phyloP scores from a whole-genome alignment of 306 rosid genomes.

The Ormosia emarginata region DNA sequence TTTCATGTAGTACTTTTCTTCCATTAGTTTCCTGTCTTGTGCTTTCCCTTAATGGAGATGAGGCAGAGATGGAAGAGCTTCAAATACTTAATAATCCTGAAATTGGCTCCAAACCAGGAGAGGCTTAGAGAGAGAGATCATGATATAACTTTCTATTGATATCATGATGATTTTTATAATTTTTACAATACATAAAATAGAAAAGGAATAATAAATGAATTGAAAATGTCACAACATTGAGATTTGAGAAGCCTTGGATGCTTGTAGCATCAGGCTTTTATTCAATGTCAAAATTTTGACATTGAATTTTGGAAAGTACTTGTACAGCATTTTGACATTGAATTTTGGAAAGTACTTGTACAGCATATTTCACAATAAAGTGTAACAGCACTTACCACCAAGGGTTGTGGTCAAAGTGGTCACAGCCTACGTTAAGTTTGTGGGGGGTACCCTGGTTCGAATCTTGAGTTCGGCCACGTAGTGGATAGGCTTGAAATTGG shows the following conservation, averaged over 20 bases:
- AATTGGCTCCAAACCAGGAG: background rate
- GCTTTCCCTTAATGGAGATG: background rate
- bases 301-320: background rate
- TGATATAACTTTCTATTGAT: background rate
- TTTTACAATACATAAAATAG: background rate
- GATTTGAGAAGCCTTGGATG: background rate
- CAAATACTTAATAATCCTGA: background rate
- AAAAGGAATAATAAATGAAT: background rate
- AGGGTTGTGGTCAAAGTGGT: too few species aligned
- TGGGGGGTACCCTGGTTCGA: too few species aligned
- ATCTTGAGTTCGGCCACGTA: too few species aligned
- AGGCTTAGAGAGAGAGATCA: background rate
- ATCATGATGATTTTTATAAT: background rate
- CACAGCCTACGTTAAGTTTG: too few species aligned
- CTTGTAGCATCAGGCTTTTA: background rate
- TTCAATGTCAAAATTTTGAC: background rate
- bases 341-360: background rate
- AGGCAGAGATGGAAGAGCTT: background rate
- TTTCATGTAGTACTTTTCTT: background rate
- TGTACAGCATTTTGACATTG: background rate
- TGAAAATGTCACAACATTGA: background rate
- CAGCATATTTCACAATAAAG: too few species aligned
- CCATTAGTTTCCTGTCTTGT: background rate
- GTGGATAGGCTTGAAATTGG: too few species aligned
- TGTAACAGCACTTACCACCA: too few species aligned